Conservation (phyloP, 2,329 filamentous ascomycete genomes). For the Aspergillus sp. region DNA sequence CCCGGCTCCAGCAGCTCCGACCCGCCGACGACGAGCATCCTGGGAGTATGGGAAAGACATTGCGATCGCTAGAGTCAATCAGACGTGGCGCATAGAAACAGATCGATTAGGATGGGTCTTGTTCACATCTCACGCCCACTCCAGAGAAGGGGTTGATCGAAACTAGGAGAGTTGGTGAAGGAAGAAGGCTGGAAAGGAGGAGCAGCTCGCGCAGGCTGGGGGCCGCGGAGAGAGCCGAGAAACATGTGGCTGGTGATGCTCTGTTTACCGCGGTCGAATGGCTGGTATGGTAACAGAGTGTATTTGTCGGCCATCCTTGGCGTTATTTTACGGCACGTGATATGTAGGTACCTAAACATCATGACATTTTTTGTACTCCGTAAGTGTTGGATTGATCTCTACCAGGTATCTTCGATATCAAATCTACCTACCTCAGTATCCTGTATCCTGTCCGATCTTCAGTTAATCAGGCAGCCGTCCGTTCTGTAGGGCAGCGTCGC, state of each 20-base stretch:
- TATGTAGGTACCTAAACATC: not conserved
- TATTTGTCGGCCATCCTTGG: not conserved
- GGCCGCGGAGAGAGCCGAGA: slow-evolving; percentile 34
- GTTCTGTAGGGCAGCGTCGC: no score
- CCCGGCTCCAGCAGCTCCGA: slow-evolving; percentile 35
- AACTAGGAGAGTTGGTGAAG: slow-evolving; percentile 8
- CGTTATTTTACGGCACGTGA: not conserved
- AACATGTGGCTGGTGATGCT: slow-evolving; percentile 41
- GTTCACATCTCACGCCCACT: slow-evolving; percentile 32
- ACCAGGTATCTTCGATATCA: no score
- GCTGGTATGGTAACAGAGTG: not conserved
- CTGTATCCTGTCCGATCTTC: no score
- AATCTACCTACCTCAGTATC: no score
- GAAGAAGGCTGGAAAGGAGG: slow-evolving; percentile 15
- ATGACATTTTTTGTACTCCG: no score
- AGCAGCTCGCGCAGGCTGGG: slow-evolving; percentile 22
- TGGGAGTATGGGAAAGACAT: slow-evolving; percentile 39
- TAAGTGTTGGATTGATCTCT: no score
- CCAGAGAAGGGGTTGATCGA: slow-evolving; percentile 13
- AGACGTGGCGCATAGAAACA: slow-evolving; percentile 27
- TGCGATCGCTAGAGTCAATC: slow-evolving; percentile 25
- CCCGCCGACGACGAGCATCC: slow-evolving; percentile 37
- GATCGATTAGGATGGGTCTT: slow-evolving; percentile 18
- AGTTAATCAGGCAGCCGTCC: no score
- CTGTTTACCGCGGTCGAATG: slow-evolving; percentile 1